Evolutionary conservation across 75 land plant genomes (phyloP).

Genomic region (Azolla pinnata): DNA sequence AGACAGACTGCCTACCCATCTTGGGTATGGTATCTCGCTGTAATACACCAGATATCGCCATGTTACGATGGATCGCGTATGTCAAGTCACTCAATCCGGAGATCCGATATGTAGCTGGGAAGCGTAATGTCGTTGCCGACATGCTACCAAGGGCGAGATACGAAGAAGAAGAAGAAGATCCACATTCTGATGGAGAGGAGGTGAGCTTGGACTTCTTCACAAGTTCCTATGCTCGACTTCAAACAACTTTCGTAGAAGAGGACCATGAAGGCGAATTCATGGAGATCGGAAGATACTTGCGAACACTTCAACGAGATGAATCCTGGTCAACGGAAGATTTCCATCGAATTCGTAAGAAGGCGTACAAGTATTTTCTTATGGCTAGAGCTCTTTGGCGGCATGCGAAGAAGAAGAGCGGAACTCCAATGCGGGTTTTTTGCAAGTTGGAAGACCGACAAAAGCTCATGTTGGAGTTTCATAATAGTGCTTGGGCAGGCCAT

Average conservation of each 20-base stretch:
- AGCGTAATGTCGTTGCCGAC: background rate
- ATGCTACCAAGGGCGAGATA: background rate
- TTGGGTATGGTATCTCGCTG: background rate
- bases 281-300: background rate
- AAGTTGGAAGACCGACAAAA: background rate
- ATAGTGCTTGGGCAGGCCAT: background rate
- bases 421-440: background rate
- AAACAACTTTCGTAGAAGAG: background rate
- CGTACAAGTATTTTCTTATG: background rate
- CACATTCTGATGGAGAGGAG: background rate
- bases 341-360: background rate
- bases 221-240: background rate
- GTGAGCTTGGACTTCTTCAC: background rate
- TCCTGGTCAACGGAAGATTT: background rate
- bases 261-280: background rate
- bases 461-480: background rate
- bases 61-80: background rate
- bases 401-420: background rate
- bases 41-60: background rate
- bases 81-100: background rate
- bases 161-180: background rate
- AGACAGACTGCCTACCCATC: background rate
- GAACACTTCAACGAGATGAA: background rate
- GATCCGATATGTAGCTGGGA: background rate
- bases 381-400: background rate